Percentiles rank a stretch among this genome's conserved stretches.
These are phyloP conservation scores for Microdochium paspali DNA, from an alignment of 2,329 filamentous ascomycete genomes.

Conservation along the genomic window DNA sequence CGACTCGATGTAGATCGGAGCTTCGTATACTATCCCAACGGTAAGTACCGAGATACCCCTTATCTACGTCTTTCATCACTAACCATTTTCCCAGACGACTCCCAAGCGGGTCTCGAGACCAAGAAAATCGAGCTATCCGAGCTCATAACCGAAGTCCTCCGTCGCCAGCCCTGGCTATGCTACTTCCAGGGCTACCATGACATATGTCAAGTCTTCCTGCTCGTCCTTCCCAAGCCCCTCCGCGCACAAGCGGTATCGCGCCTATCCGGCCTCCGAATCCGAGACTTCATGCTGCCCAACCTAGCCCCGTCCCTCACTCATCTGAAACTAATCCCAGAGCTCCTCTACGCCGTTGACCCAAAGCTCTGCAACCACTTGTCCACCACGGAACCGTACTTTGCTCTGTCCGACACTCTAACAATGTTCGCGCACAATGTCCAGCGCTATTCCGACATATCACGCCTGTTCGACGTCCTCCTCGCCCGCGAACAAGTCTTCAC, in stretches of 20 bases:
- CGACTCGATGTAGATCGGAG: slow-evolving; percentile 86
- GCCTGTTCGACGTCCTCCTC: slow-evolving; percentile 86
- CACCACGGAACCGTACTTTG: slow-evolving; percentile 78
- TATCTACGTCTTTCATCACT: neutral
- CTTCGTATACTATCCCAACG: slow-evolving; percentile 91
- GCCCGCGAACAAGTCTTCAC: slow-evolving; percentile 80
- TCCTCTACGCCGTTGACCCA: slow-evolving; percentile 65
- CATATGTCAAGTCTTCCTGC: slow-evolving; percentile 88
- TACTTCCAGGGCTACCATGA: slow-evolving; percentile 99
- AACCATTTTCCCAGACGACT: slow-evolving; percentile 43
- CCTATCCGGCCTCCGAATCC: slow-evolving; percentile 82
- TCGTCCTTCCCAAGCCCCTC: slow-evolving; percentile 61
- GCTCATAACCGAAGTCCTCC: slow-evolving; percentile 73
- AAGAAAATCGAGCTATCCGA: slow-evolving; percentile 70
- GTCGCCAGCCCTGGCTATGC: slow-evolving; percentile 71
- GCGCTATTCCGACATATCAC: slow-evolving; percentile 77
- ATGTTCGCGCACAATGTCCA: slow-evolving; percentile 96
- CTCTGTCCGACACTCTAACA: slow-evolving; percentile 84
- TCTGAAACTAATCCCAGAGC: slow-evolving; percentile 76
- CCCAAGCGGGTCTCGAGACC: slow-evolving; percentile 55
- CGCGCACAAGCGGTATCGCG: slow-evolving; percentile 60
- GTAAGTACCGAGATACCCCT: slow-evolving; percentile 35
- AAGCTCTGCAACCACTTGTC: slow-evolving; percentile 67
- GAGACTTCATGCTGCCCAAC: slow-evolving; percentile 94
- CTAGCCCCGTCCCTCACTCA: slow-evolving; percentile 75